Conservation (phyloP, 2,329 filamentous ascomycete species). For the Hymenoscyphus occultus region DNA sequence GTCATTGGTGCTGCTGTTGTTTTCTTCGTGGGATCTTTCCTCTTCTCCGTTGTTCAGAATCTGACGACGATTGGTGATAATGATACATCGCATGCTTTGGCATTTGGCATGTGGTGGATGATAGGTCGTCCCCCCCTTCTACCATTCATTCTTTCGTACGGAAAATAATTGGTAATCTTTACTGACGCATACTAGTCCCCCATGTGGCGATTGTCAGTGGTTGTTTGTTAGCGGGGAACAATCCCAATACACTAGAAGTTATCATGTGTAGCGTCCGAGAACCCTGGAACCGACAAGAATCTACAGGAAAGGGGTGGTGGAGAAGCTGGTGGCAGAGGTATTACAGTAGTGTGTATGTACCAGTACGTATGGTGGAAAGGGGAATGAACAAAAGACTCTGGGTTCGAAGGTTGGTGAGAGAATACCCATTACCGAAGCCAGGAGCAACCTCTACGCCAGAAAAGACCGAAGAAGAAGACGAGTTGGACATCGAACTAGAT, state of each 20-base stretch:
- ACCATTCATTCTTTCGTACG: too few species aligned
- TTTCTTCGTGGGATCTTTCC: conserved; percentile 26
- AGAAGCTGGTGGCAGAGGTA: background rate
- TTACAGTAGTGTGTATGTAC: conserved; percentile 7
- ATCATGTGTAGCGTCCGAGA: conserved; percentile 12
- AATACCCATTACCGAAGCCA: background rate
- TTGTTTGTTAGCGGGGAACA: conserved; percentile 19
- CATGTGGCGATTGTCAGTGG: conserved; percentile 19
- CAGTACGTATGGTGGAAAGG: conserved; percentile 6
- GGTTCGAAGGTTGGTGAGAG: background rate
- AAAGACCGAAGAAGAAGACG: background rate
- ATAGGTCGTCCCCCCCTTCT: background rate
- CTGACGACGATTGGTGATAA: conserved; percentile 17
- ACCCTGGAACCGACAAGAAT: conserved; percentile 4
- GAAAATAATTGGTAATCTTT: too few species aligned
- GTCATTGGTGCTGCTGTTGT: conserved; percentile 26
- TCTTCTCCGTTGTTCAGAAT: conserved; percentile 18
- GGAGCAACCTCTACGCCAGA: background rate
- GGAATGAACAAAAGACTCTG: conserved; percentile 6
- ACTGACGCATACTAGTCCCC: conserved; percentile 8
- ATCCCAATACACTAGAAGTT: conserved; percentile 17
- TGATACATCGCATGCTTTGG: conserved; percentile 20
- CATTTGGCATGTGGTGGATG: conserved; percentile 22
- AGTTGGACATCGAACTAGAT: background rate
- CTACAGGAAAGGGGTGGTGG: conserved; percentile 13